phyloP scores from a whole-genome alignment of 805 yeast species.

The Metschnikowia borealis region DNA sequence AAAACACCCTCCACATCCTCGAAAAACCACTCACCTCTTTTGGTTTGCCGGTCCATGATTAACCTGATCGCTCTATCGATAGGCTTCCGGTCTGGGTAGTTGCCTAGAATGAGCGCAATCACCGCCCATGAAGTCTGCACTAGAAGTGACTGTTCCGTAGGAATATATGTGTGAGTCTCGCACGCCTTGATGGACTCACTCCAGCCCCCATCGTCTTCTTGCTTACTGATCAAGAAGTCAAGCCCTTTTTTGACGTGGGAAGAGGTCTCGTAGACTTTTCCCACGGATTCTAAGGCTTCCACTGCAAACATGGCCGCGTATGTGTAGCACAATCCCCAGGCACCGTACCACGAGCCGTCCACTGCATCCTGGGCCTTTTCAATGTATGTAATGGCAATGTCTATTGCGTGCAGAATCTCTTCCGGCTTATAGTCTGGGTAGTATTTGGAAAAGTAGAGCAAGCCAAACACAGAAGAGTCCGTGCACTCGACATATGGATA shows the following conservation, averaged over 20 bases:
- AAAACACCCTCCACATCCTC: constrained; percentile 94
- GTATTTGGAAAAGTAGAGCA: constrained; percentile 68
- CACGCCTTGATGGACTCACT: constrained; percentile 90
- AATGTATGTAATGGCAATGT: constrained; percentile 71
- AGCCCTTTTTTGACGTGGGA: constrained; percentile 70
- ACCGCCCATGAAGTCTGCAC: constrained; percentile 95
- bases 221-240: constrained; percentile 73
- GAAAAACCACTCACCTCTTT: constrained; percentile 79
- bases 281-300: constrained; percentile 79
- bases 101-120: constrained; percentile 74
- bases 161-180: constrained; percentile 75
- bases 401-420: constrained; percentile 67
- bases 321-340: constrained; percentile 96
- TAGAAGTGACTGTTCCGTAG: constrained; percentile 56
- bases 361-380: constrained; percentile 52
- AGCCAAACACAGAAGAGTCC: constrained; percentile 88
- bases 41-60: constrained; percentile 60
- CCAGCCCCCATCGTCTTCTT: constrained; percentile 94
- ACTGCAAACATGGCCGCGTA: constrained; percentile 98
- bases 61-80: constrained; percentile 61
- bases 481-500: constrained; percentile 98
- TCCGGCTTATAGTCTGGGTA: constrained; percentile 59
- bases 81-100: constrained; percentile 66
- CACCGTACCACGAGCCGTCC: constrained; percentile 98
- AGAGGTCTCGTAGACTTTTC: constrained; percentile 57